These are phyloP conservation scores for Reutealis trisperma DNA, from an alignment of 345 rosid species.

Conservation along the genomic window DNA sequence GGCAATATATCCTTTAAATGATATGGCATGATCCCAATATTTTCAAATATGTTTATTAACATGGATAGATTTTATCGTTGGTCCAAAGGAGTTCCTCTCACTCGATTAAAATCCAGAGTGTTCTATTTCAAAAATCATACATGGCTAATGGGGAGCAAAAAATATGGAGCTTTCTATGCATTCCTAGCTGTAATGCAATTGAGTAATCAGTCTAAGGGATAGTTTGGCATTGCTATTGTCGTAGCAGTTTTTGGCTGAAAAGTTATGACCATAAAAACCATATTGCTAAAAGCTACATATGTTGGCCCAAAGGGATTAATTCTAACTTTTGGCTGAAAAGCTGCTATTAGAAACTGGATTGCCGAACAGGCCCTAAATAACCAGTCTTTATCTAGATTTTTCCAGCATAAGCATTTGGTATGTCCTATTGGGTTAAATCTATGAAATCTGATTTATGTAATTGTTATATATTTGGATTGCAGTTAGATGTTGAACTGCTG, in stretches of 20 bases:
- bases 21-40: neutral
- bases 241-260: too few relatives aligned
- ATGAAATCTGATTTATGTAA: neutral
- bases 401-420: neutral
- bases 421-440: neutral
- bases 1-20: neutral
- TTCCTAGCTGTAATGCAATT: neutral
- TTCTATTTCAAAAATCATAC: neutral
- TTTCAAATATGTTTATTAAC: too few relatives aligned
- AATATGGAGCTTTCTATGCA: neutral
- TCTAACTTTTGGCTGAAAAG: too few relatives aligned
- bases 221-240: too few relatives aligned
- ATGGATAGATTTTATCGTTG: too few relatives aligned
- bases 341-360: too few relatives aligned
- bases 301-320: too few relatives aligned
- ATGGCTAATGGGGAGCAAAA: neutral
- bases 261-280: too few relatives aligned
- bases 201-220: too few relatives aligned
- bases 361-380: too few relatives aligned
- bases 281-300: too few relatives aligned
- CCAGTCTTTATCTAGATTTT: neutral
- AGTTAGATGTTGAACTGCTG: conserved; percentile 85
- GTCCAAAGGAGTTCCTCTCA: neutral
- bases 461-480: conserved; percentile 26
- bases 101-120: neutral